phyloP scores from a whole-genome alignment of 352 stramenopile genomes.

The Phytopythium boreale region DNA sequence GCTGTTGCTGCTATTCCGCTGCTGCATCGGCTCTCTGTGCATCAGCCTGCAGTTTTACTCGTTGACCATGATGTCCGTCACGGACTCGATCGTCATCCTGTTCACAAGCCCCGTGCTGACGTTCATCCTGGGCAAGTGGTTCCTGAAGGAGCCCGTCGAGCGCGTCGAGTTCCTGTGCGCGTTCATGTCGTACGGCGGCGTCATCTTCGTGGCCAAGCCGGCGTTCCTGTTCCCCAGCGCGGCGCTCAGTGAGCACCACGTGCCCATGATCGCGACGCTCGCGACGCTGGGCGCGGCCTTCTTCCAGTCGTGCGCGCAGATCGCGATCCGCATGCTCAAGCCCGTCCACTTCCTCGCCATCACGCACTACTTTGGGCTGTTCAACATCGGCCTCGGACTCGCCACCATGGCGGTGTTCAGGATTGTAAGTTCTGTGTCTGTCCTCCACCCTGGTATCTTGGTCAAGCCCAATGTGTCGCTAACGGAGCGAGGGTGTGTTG shows the following conservation, averaged over 20 bases:
- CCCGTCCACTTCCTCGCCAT: conserved; percentile 27
- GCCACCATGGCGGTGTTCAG: conserved; percentile 24
- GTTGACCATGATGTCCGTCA: conserved; percentile 47
- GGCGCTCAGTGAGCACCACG: conserved; percentile 4
- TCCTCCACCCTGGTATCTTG: no score
- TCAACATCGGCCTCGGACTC: conserved; percentile 26
- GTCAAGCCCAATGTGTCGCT: background rate
- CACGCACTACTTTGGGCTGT: conserved; percentile 39
- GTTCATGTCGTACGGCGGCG: conserved; percentile 49
- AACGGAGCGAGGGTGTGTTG: no score
- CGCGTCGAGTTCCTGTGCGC: conserved; percentile 40
- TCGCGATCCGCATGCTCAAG: conserved; percentile 51
- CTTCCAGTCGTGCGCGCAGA: conserved; percentile 48
- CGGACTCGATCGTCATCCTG: conserved; percentile 48
- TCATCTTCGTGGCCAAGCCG: conserved; percentile 62
- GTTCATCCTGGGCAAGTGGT: conserved; percentile 38
- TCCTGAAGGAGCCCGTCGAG: conserved; percentile 48
- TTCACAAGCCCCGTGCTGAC: conserved; percentile 47
- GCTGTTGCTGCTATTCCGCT: conserved; percentile 29
- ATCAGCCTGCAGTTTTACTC: conserved; percentile 38
- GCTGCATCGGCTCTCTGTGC: conserved; percentile 33
- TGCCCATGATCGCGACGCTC: conserved; percentile 25
- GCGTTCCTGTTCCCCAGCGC: conserved; percentile 40
- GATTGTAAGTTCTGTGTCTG: no score
- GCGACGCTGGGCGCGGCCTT: conserved; percentile 40